phyloP scores from a whole-genome alignment of 257 asterid species.

The Salvia splendens region DNA sequence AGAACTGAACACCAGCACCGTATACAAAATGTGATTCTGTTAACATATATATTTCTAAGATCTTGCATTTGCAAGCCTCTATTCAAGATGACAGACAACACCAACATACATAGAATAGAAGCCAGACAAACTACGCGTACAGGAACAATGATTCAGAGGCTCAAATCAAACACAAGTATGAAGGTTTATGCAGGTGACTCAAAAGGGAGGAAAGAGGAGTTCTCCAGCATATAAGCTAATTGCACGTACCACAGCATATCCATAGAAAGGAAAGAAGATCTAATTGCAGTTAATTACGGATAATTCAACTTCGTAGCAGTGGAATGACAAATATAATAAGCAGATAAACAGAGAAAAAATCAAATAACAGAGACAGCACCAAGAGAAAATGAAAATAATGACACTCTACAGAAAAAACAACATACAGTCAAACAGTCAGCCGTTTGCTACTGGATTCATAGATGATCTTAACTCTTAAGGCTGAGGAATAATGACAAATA shows the following conservation, averaged over 20 bases:
- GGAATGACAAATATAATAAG: too few species aligned
- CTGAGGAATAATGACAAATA: constrained; percentile 10
- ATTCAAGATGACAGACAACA: neutral
- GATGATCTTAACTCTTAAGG: constrained; percentile 12
- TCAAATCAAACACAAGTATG: too few species aligned
- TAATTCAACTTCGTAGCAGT: neutral
- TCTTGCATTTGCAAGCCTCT: neutral
- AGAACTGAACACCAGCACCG: neutral
- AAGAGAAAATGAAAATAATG: neutral
- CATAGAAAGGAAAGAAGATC: neutral
- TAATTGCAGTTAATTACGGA: too few species aligned
- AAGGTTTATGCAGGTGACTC: too few species aligned
- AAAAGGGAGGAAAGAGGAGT: neutral
- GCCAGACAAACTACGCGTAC: neutral
- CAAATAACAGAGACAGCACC: too few species aligned
- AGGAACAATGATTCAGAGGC: too few species aligned
- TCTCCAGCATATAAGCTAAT: neutral
- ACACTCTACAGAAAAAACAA: neutral
- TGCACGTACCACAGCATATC: constrained; percentile 16
- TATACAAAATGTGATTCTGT: neutral
- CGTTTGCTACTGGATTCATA: constrained; percentile 9
- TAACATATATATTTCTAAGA: neutral
- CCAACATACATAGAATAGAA: neutral
- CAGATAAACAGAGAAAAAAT: too few species aligned
- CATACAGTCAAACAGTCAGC: neutral